Evolutionary conservation across 805 yeast genomes (phyloP).

Genomic region (Myxozyma geophila): DNA sequence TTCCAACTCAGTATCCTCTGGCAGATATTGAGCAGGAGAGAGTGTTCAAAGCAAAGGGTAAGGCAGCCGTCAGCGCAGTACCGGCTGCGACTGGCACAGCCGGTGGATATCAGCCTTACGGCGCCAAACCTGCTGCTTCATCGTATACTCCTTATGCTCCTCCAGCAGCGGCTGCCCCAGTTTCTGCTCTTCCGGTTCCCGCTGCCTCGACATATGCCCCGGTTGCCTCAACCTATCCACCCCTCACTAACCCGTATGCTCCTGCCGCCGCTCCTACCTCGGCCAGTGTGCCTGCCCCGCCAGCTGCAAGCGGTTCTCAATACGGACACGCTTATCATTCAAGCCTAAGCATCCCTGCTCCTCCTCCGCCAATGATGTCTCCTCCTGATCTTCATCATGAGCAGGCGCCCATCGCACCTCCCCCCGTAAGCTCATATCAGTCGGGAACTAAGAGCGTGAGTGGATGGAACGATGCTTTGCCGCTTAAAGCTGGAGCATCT

Average conservation of each 20-base stretch:
- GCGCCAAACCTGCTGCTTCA: constrained; percentile 13
- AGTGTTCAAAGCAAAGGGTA: constrained; percentile 63
- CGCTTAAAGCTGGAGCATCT: constrained; percentile 19
- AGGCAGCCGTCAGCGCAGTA: constrained; percentile 12
- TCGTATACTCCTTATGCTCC: constrained; percentile 19
- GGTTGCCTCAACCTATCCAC: constrained; percentile 16
- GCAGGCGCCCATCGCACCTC: constrained; percentile 31
- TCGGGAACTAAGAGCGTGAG: constrained; percentile 26
- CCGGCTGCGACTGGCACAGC: background rate
- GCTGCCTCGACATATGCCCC: constrained; percentile 20
- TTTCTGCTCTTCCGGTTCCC: constrained; percentile 10
- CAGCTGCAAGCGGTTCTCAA: background rate
- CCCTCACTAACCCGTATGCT: constrained; percentile 18
- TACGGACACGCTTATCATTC: constrained; percentile 31
- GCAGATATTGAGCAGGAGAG: constrained; percentile 76
- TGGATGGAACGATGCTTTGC: constrained; percentile 39
- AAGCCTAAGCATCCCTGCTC: constrained; percentile 34
- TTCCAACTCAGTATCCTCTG: constrained; percentile 76
- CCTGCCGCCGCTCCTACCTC: constrained; percentile 19
- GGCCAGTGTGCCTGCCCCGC: background rate
- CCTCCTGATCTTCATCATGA: constrained; percentile 30
- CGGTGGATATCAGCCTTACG: constrained; percentile 1
- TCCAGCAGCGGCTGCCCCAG: background rate
- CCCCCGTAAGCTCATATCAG: constrained; percentile 27
- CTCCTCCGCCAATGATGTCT: constrained; percentile 29